Conservation (phyloP, 306 rosid genomes). For the Astragalus membranaceus region DNA sequence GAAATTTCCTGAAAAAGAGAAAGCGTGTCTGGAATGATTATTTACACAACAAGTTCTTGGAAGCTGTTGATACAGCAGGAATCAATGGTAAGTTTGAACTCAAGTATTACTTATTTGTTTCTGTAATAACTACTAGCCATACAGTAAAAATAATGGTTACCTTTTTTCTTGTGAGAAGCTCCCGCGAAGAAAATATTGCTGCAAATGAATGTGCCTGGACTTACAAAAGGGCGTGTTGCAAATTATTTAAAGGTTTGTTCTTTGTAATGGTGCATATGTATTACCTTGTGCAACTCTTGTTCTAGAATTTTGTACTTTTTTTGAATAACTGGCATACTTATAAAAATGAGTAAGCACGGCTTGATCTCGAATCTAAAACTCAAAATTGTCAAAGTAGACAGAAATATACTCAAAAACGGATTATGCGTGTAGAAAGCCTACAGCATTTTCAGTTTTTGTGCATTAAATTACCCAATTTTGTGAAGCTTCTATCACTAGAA, state of each 20-base stretch:
- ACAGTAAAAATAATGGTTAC: background rate
- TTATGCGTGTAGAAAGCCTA: background rate
- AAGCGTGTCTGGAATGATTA: slow-evolving; percentile 30
- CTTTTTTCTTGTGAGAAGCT: slow-evolving; percentile 33
- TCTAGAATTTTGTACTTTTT: background rate
- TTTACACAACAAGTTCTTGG: slow-evolving; percentile 29
- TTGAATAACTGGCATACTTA: background rate
- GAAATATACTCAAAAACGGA: background rate
- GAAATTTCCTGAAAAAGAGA: slow-evolving; percentile 2
- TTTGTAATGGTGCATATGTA: background rate
- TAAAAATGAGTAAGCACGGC: background rate
- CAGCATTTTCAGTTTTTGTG: background rate
- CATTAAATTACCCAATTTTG: background rate
- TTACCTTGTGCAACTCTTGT: background rate
- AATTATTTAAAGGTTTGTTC: slow-evolving; percentile 43
- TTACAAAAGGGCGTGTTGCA: slow-evolving; percentile 17
- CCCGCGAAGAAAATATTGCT: slow-evolving; percentile 30
- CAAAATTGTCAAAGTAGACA: background rate
- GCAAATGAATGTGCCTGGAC: slow-evolving; percentile 35
- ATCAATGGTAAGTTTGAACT: slow-evolving; percentile 27
- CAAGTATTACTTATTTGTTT: background rate
- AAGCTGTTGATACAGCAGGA: slow-evolving; percentile 23
- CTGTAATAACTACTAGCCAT: background rate
- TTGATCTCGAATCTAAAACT: background rate
- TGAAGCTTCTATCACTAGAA: background rate